These are phyloP conservation scores for Lichina pygmaea DNA, from an alignment of 495 filamentous ascomycete genomes.

Conservation along the genomic window DNA sequence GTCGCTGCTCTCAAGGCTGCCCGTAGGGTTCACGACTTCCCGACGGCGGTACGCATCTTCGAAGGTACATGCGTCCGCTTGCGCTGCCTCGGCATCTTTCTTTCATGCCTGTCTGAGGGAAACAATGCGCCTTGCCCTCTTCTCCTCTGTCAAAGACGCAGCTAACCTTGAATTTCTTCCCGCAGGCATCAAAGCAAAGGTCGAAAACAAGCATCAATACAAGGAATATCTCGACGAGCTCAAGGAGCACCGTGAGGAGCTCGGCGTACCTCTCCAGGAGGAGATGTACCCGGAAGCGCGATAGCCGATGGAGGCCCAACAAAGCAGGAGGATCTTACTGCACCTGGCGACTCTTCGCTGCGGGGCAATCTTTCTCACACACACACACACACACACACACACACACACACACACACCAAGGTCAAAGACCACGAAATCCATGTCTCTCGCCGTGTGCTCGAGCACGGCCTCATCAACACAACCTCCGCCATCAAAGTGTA, in stretches of 20 bases:
- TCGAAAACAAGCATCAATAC: conserved; percentile 94
- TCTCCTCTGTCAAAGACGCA: neutral
- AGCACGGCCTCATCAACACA: too few relatives aligned
- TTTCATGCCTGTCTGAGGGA: neutral
- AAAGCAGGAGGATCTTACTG: too few relatives aligned
- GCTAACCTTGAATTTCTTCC: neutral
- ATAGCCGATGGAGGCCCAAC: neutral
- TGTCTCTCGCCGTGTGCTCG: too few relatives aligned
- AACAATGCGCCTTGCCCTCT: neutral
- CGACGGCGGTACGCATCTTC: conserved; percentile 91
- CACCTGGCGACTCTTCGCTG: too few relatives aligned
- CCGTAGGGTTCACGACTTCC: conserved; percentile 91
- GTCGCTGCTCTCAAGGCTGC: conserved; percentile 75
- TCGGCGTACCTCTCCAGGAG: conserved; percentile 79
- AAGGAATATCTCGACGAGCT: conserved; percentile 90
- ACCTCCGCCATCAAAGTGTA: too few relatives aligned
- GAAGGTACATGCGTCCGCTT: conserved; percentile 36
- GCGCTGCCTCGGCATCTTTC: neutral
- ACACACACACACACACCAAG: too few relatives aligned
- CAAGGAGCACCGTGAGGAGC: conserved; percentile 72
- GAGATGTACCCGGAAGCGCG: conserved; percentile 57
- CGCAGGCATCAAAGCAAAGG: conserved; percentile 93
- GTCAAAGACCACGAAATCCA: too few relatives aligned
- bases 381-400: too few relatives aligned
- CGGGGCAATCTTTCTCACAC: too few relatives aligned